These are phyloP conservation scores for Solanum hybrid DNA, from an alignment of 305 asterid genomes.

Conservation along the genomic window DNA sequence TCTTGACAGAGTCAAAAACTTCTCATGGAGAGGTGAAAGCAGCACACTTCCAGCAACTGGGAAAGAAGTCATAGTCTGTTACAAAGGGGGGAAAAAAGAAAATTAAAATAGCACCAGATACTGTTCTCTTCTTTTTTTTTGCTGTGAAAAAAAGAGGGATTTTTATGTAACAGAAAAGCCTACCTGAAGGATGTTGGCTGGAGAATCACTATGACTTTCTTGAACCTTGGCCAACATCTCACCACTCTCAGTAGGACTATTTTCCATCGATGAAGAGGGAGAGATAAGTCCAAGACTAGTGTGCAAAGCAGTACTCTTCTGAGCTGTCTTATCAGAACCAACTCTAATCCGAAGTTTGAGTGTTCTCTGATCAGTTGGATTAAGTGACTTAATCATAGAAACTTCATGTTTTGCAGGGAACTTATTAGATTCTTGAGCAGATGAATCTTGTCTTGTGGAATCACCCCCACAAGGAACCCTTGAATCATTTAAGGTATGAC, in stretches of 20 bases:
- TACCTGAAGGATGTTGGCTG: constrained; percentile 56
- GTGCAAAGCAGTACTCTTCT: constrained; percentile 58
- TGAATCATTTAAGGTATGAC: constrained; percentile 22
- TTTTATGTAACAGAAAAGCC: constrained; percentile 7
- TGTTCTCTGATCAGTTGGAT: constrained; percentile 34
- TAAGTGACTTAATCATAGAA: constrained; percentile 35
- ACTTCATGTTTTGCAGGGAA: constrained; percentile 30
- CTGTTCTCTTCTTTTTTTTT: background rate
- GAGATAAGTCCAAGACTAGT: constrained; percentile 75
- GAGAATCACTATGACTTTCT: constrained; percentile 42
- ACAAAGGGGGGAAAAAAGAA: constrained; percentile 17
- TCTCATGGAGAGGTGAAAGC: constrained; percentile 76
- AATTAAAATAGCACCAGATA: constrained; percentile 1
- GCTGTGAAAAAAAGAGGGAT: background rate
- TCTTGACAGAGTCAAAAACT: constrained; percentile 40
- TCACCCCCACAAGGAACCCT: constrained; percentile 29
- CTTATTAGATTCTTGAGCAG: constrained; percentile 36
- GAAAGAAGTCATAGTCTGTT: constrained; percentile 65
- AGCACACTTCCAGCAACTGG: constrained; percentile 36
- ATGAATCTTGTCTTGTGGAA: constrained; percentile 29
- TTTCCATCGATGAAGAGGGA: constrained; percentile 70
- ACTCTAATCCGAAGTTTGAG: constrained; percentile 74
- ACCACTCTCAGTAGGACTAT: constrained; percentile 58
- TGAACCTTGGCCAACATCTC: constrained; percentile 32
- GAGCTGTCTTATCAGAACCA: constrained; percentile 48